Base-by-base conservation (phyloP, 345 rosid genomes). In the Punica granatum region DNA sequence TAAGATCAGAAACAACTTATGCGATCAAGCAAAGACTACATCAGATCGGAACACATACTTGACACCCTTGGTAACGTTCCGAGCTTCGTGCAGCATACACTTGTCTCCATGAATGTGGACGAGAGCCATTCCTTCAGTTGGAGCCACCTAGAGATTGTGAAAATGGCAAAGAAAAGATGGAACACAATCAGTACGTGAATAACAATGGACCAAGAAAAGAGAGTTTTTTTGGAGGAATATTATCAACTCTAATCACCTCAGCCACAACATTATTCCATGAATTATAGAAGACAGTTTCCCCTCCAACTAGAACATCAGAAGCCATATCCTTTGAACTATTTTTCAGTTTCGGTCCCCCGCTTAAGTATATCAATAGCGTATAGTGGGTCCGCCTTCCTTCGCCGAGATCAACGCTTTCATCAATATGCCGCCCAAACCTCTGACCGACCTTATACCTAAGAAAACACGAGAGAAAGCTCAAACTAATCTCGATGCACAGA, bases 61-160 rank as follows among this genome's bases (percentile, higher is more conserved):
- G 71, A 84, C 79, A 1, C 99, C 98, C 68, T 84, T 86, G 3
- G 84, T 67, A 39, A 92, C 93, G 58, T 84, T 89, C 43, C 79
- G 80, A 23, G 90, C 96, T 87, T 92, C 98, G 66, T 89, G 99
- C 84, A 94, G 73, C 98, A 92, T 75, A 64, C 99, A 89, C 74
- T 86, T 88, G 74, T 85, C 88, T 33, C 98, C 99, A 67, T 92
- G 99, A 67, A 92, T 81, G 73, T 94, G 98, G 54, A 92, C 72
- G 31, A 94, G 96, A 72, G 98, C 98, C 97, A 80, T 89, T 63
- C 98, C 98, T 85, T 89, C 97, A 2, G 66, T 13, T 59, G 98
- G 99, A 77, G 90, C 93, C 63, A 94, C 96, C 96, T 91, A 63
- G 26, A 65, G 66, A 37, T 58, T 35, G 62, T 65, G 25, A 56